A percentile compares a stretch with the other conserved stretches of the same genome.
phyloP scores from a whole-genome alignment of 2,329 filamentous ascomycete genomes.

The Cercospora janseana region DNA sequence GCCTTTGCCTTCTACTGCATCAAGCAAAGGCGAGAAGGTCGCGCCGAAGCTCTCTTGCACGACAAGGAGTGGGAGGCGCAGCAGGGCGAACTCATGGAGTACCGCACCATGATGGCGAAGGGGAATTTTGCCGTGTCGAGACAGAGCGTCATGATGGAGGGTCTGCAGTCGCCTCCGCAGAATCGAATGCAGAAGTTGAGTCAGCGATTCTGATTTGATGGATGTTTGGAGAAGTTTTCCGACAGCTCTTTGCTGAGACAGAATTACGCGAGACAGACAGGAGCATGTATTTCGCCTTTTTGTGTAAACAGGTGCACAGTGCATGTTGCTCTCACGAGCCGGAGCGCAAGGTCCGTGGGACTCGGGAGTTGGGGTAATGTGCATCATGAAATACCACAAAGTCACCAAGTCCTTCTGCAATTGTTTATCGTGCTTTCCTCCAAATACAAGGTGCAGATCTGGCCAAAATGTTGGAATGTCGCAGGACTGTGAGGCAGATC shows the following conservation, averaged over 20 bases:
- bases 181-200: conserved; percentile 16
- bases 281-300: too few species aligned
- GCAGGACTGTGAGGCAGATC: too few species aligned
- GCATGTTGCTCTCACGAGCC: conserved; percentile 5
- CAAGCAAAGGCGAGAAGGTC: conserved; percentile 51
- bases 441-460: background rate
- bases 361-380: conserved; percentile 15
- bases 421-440: background rate
- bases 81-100: conserved; percentile 37
- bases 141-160: conserved; percentile 24
- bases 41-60: conserved; percentile 48
- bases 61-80: conserved; percentile 49
- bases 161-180: conserved; percentile 11
- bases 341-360: background rate
- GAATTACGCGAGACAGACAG: too few species aligned
- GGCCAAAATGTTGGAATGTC: background rate
- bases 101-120: conserved; percentile 32
- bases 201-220: conserved; percentile 10
- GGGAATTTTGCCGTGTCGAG: conserved; percentile 31
- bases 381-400: conserved; percentile 21
- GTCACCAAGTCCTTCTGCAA: background rate
- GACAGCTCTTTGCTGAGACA: background rate
- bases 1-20: conserved; percentile 48
- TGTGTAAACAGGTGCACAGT: conserved; percentile 3
- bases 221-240: too few species aligned